phyloP scores from a whole-genome alignment of 768 basidiomycete genomes.

The Clitopilus passeckerianus region DNA sequence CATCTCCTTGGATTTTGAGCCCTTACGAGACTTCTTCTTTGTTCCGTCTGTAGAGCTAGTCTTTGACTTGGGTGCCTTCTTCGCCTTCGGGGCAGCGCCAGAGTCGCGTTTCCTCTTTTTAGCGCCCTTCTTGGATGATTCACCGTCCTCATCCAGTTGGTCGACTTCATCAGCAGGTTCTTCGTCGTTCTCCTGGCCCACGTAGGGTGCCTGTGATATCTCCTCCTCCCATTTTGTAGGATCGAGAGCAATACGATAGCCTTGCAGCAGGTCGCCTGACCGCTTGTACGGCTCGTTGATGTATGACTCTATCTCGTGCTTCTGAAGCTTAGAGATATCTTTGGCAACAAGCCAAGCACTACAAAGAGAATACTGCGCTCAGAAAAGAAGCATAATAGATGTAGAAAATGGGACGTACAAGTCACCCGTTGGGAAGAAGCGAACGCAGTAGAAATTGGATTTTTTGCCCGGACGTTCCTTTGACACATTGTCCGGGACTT shows the following conservation, averaged over 20 bases:
- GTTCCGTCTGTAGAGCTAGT: constrained; percentile 31
- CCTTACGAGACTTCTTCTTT: constrained; percentile 47
- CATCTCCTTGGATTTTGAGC: constrained; percentile 46
- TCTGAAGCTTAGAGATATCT: constrained; percentile 76
- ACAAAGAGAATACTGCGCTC: constrained; percentile 1
- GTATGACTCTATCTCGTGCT: constrained; percentile 80
- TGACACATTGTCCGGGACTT: constrained; percentile 53
- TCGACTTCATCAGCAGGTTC: constrained; percentile 64
- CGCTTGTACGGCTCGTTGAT: constrained; percentile 75
- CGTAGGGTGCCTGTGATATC: constrained; percentile 7
- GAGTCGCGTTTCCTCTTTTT: constrained; percentile 60
- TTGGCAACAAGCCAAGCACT: constrained; percentile 84
- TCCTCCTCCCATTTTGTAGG: constrained; percentile 52
- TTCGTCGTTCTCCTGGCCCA: constrained; percentile 23
- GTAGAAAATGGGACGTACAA: constrained; percentile 55
- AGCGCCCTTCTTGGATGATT: constrained; percentile 33
- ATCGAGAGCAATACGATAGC: constrained; percentile 68
- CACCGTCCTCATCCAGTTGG: constrained; percentile 54
- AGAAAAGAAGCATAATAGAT: constrained; percentile 2
- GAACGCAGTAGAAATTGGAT: constrained; percentile 57
- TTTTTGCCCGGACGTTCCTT: constrained; percentile 79
- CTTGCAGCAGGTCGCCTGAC: constrained; percentile 68
- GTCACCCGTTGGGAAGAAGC: constrained; percentile 94
- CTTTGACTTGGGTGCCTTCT: constrained; percentile 35
- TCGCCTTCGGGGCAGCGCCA: constrained; percentile 27